Evolutionary conservation across 2,329 filamentous ascomycete species (phyloP).

Genomic region (Alternaria incomplexa): DNA sequence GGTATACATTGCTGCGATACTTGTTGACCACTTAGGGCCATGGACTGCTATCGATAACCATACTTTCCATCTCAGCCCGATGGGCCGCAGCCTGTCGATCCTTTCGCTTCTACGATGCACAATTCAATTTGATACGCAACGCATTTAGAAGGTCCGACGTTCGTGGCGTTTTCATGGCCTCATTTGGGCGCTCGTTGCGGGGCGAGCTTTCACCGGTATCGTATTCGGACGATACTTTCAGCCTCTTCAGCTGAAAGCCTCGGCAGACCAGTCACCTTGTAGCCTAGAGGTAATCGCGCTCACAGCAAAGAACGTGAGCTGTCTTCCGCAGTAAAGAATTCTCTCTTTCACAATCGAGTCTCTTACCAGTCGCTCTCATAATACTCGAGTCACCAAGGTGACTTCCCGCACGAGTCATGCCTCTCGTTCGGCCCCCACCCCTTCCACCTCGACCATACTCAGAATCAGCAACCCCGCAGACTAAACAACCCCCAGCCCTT

Average conservation of each 20-base stretch:
- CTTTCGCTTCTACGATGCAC: background rate
- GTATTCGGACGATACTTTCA: constrained; percentile 9
- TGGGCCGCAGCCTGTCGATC: background rate
- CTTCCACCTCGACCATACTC: constrained; percentile 4
- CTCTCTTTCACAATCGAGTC: background rate
- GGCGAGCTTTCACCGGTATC: constrained; percentile 14
- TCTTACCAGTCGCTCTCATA: background rate
- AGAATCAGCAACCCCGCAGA: background rate
- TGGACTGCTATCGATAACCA: background rate
- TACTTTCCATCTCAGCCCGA: background rate
- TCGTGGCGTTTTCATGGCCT: constrained; percentile 2
- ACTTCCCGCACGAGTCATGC: constrained; percentile 8
- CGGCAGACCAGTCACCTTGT: background rate
- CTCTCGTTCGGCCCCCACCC: constrained; percentile 15
- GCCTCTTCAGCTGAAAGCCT: constrained; percentile 4
- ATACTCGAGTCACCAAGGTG: background rate
- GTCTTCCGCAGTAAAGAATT: background rate
- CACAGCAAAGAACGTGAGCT: background rate
- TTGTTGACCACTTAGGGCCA: background rate
- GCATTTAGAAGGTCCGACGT: background rate
- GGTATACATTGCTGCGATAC: background rate
- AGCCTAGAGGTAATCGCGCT: background rate
- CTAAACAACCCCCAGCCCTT: constrained; percentile 6
- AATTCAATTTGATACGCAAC: background rate
- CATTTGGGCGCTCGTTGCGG: constrained; percentile 5